phyloP scores from a whole-genome alignment of 1,139 yeast species.

The Scheffersomyces illinoinensis region DNA sequence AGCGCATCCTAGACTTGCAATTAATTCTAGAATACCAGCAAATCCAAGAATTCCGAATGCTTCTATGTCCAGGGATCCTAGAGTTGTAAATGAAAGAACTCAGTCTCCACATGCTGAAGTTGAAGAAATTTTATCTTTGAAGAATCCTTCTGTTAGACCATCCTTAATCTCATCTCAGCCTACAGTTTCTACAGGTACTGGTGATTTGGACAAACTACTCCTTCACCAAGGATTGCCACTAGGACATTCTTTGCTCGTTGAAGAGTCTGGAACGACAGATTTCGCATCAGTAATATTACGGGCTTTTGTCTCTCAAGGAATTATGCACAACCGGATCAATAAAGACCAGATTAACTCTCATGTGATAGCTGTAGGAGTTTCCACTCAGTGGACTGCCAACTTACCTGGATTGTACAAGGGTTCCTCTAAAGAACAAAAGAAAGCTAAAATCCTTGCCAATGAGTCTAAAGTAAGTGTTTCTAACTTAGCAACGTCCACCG shows the following conservation, averaged over 20 bases:
- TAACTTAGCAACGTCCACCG: constrained; percentile 46
- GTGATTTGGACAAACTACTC: constrained; percentile 71
- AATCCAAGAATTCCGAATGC: background rate
- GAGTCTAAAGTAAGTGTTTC: constrained; percentile 69
- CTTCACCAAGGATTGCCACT: constrained; percentile 86
- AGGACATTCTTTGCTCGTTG: constrained; percentile 68
- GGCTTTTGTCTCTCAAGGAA: constrained; percentile 77
- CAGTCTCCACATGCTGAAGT: constrained; percentile 6
- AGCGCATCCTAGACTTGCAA: constrained; percentile 3
- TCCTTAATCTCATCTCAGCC: constrained; percentile 76
- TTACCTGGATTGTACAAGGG: constrained; percentile 83
- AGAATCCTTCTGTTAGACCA: constrained; percentile 69
- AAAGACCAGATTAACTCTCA: constrained; percentile 48
- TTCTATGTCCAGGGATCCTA: background rate
- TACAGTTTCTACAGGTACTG: constrained; percentile 74
- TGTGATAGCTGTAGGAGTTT: constrained; percentile 66
- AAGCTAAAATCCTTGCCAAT: constrained; percentile 55
- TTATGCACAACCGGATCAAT: constrained; percentile 62
- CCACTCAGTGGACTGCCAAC: constrained; percentile 64
- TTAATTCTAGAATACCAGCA: background rate
- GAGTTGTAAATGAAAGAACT: background rate
- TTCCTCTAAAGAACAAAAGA: constrained; percentile 64
- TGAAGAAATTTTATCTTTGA: constrained; percentile 13
- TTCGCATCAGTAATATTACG: constrained; percentile 75
- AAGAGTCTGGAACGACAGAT: constrained; percentile 89